Percentiles rank a stretch among this genome's conserved stretches.
Evolutionary conservation across 768 basidiomycete genomes (phyloP).

Genomic region (Holtermannia corniformis): DNA sequence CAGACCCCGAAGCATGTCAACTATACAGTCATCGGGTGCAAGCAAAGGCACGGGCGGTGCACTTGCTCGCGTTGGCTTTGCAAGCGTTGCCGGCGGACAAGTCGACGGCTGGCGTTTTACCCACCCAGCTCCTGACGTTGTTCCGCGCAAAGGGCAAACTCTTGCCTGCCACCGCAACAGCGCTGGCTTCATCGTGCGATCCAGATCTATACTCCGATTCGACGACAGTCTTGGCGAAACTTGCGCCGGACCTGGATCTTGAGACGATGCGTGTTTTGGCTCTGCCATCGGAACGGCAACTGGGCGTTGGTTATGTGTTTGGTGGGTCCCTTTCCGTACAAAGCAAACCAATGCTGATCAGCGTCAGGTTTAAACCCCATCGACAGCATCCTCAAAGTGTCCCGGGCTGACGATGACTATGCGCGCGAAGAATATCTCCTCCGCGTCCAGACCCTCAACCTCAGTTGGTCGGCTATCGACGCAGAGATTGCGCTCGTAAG

Average conservation of each 20-base stretch:
- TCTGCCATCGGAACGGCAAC: conserved; percentile 59
- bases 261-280: no score
- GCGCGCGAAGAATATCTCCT: not conserved
- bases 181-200: not conserved
- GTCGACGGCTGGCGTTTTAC: not conserved
- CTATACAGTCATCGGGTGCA: conserved; percentile 56
- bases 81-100: no score
- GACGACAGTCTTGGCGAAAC: conserved; percentile 22
- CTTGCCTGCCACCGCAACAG: not conserved
- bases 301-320: conserved; percentile 72
- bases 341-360: no score
- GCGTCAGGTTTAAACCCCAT: conserved; percentile 50
- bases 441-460: conserved; percentile 56
- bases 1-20: conserved; percentile 56
- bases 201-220: not conserved
- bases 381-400: conserved; percentile 13
- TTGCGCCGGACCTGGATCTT: conserved; percentile 51
- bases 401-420: not conserved
- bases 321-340: conserved; percentile 47
- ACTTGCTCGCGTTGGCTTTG: conserved; percentile 64
- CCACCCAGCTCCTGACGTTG: not conserved
- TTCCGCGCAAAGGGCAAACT: conserved; percentile 7
- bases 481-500: conserved; percentile 64
- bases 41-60: conserved; percentile 64
- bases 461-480: conserved; percentile 76